phyloP scores from a whole-genome alignment of 2,329 filamentous ascomycete species.

The Stagonosporopsis vannaccii region DNA sequence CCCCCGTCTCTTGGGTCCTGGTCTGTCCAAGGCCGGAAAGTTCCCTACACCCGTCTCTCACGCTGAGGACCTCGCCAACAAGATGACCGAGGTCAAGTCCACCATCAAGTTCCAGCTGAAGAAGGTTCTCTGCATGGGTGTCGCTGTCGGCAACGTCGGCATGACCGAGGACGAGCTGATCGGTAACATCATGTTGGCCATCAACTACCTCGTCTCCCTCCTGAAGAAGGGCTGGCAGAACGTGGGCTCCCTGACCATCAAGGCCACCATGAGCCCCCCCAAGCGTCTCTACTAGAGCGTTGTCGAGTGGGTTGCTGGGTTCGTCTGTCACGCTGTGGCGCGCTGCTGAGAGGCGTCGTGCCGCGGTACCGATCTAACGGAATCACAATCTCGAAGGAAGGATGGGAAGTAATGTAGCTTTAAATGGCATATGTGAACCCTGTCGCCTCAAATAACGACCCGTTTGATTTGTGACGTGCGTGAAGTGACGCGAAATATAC shows the following conservation, averaged over 20 bases:
- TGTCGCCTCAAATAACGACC: neutral
- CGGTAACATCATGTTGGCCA: slow-evolving; percentile 99
- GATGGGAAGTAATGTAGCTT: slow-evolving; percentile 43
- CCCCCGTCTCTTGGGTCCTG: slow-evolving; percentile 92
- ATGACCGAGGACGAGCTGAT: slow-evolving; percentile 97
- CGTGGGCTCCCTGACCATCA: slow-evolving; percentile 99
- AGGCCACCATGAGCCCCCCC: slow-evolving; percentile 99
- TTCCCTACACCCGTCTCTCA: slow-evolving; percentile 99
- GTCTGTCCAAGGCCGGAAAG: slow-evolving; percentile 79
- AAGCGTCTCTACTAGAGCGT: slow-evolving; percentile 89
- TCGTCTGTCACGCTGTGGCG: slow-evolving; percentile 19
- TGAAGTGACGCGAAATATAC: neutral
- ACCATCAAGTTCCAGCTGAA: slow-evolving; percentile 99
- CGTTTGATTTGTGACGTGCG: neutral
- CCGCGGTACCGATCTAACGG: slow-evolving; percentile 27
- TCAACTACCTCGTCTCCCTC: slow-evolving; percentile 99
- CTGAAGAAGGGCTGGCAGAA: slow-evolving; percentile 99
- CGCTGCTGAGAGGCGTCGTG: slow-evolving; percentile 28
- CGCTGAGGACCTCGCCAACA: slow-evolving; percentile 88
- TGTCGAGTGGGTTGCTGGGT: slow-evolving; percentile 24
- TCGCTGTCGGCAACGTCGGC: slow-evolving; percentile 97
- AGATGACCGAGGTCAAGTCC: slow-evolving; percentile 99
- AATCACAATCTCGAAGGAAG: slow-evolving; percentile 28
- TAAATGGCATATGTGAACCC: slow-evolving; percentile 21
- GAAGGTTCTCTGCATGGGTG: slow-evolving; percentile 99